A percentile compares a stretch with the other conserved stretches of the same genome.
These are phyloP conservation scores for Coprinopsis strossmayeri DNA, from an alignment of 768 basidiomycete genomes.

Conservation along the genomic window DNA sequence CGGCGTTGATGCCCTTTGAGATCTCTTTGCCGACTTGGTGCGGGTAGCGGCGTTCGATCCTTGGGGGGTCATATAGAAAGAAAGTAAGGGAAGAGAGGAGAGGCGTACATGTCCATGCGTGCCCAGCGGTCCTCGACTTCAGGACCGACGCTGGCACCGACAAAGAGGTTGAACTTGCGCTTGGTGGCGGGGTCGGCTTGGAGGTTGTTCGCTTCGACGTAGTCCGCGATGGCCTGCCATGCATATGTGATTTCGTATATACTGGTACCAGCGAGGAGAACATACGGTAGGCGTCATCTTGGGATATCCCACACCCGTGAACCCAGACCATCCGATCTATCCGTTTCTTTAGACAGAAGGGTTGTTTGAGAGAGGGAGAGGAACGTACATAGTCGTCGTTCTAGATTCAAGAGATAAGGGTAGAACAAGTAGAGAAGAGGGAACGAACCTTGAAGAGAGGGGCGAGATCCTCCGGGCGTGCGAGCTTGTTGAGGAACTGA, in stretches of 20 bases:
- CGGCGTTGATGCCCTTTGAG: constrained; percentile 41
- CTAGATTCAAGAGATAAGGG: constrained; percentile 15
- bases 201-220: constrained; percentile 35
- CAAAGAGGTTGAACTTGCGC: constrained; percentile 42
- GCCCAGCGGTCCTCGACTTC: constrained; percentile 47
- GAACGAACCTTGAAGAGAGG: constrained; percentile 13
- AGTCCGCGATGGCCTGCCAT: constrained; percentile 38
- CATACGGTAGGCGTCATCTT: constrained; percentile 37
- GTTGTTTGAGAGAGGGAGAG: neutral
- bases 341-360: neutral
- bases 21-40: constrained; percentile 46
- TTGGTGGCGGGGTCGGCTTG: constrained; percentile 36
- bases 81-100: neutral
- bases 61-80: constrained; percentile 11
- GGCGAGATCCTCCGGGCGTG: constrained; percentile 30
- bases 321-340: constrained; percentile 46
- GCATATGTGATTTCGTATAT: too few species aligned
- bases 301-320: constrained; percentile 46
- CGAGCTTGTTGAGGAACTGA: constrained; percentile 29
- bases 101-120: constrained; percentile 34
- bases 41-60: constrained; percentile 38
- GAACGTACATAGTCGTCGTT: constrained; percentile 39
- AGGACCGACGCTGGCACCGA: constrained; percentile 41
- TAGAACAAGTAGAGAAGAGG: neutral
- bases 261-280: constrained; percentile 8